Percentiles rank a stretch among this genome's conserved stretches.
These are phyloP conservation scores for Ophidiomyces ophidiicola DNA, from an alignment of 2,329 filamentous ascomycete genomes.

Conservation along the genomic window DNA sequence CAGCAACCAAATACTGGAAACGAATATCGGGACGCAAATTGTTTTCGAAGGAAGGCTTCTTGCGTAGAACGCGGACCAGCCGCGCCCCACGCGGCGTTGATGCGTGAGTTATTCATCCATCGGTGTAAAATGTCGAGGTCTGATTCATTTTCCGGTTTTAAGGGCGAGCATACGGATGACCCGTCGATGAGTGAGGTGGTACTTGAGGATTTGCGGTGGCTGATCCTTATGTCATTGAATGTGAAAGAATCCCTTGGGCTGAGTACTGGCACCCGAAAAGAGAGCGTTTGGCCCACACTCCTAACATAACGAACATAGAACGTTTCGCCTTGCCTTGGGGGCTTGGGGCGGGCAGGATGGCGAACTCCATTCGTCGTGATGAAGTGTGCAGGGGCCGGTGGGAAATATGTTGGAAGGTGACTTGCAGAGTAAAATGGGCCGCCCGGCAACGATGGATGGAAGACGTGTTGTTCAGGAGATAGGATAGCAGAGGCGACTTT, in stretches of 20 bases:
- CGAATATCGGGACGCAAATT: constrained; percentile 56
- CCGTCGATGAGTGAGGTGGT: constrained; percentile 21
- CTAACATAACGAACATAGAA: constrained; percentile 85
- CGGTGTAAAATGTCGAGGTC: constrained; percentile 61
- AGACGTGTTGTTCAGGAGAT: background rate
- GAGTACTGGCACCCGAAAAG: constrained; percentile 71
- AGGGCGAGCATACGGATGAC: constrained; percentile 29
- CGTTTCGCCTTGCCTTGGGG: constrained; percentile 75
- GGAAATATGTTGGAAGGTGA: constrained; percentile 82
- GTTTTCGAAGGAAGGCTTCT: constrained; percentile 54
- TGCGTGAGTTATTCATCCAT: constrained; percentile 82
- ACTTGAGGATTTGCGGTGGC: constrained; percentile 15
- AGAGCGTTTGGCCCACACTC: constrained; percentile 69
- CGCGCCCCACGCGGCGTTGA: constrained; percentile 73
- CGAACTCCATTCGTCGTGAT: constrained; percentile 64
- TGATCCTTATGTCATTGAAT: constrained; percentile 18
- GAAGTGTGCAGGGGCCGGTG: constrained; percentile 70
- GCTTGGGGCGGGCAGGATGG: constrained; percentile 78
- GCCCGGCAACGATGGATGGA: constrained; percentile 15
- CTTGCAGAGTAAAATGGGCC: constrained; percentile 72
- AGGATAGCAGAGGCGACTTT: background rate
- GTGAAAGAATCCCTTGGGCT: constrained; percentile 47
- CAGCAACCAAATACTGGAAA: constrained; percentile 89
- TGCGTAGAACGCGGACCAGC: constrained; percentile 45
- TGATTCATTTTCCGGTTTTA: constrained; percentile 21